These are phyloP conservation scores for Antitrichia curtipendula DNA, from an alignment of 225 moss, liverwort and hornwort genomes.

Conservation along the genomic window DNA sequence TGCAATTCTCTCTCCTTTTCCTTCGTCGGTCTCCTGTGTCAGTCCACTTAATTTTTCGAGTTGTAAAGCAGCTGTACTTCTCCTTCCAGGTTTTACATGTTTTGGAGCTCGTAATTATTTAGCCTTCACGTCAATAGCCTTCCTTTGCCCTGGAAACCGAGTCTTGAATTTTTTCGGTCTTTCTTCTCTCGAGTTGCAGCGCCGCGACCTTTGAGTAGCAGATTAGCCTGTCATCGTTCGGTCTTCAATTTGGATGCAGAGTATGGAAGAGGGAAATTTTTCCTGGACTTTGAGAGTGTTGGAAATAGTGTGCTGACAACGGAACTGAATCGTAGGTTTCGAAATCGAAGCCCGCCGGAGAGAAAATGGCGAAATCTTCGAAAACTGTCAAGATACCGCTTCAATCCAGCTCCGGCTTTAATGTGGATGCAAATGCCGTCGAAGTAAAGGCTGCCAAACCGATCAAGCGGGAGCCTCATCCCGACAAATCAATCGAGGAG, in stretches of 20 bases:
- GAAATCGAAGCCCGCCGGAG: constrained; percentile 23
- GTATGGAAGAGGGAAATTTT: too few relatives aligned
- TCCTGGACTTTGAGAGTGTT: too few relatives aligned
- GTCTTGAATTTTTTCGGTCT: not conserved
- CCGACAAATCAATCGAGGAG: constrained; percentile 71
- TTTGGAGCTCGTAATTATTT: not conserved
- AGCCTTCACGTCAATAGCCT: too few relatives aligned
- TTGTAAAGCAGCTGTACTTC: too few relatives aligned
- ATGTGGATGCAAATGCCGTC: constrained; percentile 19
- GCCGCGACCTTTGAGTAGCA: not conserved
- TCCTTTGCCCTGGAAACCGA: not conserved
- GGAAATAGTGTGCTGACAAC: not conserved
- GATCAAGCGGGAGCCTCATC: constrained; percentile 14
- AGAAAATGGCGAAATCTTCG: constrained; percentile 7
- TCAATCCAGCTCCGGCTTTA: constrained; percentile 35
- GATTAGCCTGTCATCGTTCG: not conserved
- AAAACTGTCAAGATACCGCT: constrained; percentile 31
- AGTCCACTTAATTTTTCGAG: not conserved
- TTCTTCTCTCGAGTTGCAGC: too few relatives aligned
- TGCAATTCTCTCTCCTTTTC: not conserved
- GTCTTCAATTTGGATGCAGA: not conserved
- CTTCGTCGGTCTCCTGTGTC: not conserved
- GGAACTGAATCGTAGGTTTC: constrained; percentile 11
- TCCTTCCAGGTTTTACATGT: not conserved
- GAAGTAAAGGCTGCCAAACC: not conserved